Conservation (phyloP, 140 eudicot species). For the Ambrosia hybrid region DNA sequence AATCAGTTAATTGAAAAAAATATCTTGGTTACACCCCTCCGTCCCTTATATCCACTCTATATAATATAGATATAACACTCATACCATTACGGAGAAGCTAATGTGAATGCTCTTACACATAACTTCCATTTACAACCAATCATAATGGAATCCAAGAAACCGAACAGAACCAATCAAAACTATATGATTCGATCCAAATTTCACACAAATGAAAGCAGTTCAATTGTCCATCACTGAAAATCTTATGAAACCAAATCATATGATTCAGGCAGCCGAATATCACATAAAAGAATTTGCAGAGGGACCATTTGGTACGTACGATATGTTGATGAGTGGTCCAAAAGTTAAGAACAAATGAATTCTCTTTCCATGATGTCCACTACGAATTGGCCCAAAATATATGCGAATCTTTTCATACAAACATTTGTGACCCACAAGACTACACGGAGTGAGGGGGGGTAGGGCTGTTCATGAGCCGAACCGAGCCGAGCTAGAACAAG, state of each 20-base stretch:
- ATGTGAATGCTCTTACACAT: background rate
- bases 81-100: background rate
- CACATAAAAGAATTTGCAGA: background rate
- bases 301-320: conserved; percentile 3
- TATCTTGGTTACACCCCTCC: too few relatives aligned
- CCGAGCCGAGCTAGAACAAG: too few relatives aligned
- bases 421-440: conserved; percentile 1
- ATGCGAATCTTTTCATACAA: conserved; percentile 12
- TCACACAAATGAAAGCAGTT: background rate
- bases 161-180: background rate
- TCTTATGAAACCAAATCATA: background rate
- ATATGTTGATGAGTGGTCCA: background rate
- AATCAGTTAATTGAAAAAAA: too few relatives aligned
- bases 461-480: too few relatives aligned
- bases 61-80: too few relatives aligned
- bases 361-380: background rate
- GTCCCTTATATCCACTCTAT: too few relatives aligned
- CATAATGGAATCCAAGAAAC: background rate
- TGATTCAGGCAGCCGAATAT: conserved; percentile 9
- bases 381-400: background rate
- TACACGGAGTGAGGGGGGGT: too few relatives aligned
- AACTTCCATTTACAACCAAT: background rate
- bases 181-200: conserved; percentile 1
- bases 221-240: background rate
- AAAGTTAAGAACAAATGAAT: background rate